A percentile compares a stretch with the other conserved stretches of the same genome.
phyloP scores from a whole-genome alignment of 768 basidiomycete species.

The Rhodotorula toruloides region DNA sequence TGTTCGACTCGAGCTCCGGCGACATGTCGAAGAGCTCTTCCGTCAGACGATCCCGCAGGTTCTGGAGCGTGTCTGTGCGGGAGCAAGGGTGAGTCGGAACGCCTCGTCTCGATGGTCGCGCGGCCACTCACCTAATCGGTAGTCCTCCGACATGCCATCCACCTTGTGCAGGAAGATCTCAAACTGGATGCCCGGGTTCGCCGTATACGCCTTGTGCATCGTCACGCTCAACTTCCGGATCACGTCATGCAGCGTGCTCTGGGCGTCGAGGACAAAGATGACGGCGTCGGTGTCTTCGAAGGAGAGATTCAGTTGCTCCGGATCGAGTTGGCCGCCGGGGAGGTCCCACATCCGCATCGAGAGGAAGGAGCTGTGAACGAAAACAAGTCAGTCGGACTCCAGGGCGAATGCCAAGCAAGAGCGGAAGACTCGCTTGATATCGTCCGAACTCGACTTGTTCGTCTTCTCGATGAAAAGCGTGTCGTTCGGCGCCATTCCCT shows the following conservation, averaged over 20 bases:
- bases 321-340: slow-evolving; percentile 69
- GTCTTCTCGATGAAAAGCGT: slow-evolving; percentile 87
- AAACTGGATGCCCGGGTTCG: slow-evolving; percentile 67
- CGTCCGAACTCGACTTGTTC: slow-evolving; percentile 57
- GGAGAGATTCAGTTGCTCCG: slow-evolving; percentile 64
- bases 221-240: slow-evolving; percentile 59
- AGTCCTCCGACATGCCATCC: slow-evolving; percentile 79
- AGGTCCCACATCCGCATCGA: slow-evolving; percentile 95
- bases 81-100: slow-evolving; percentile 7
- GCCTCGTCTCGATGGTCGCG: not conserved
- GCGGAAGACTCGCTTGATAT: slow-evolving; percentile 64
- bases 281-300: slow-evolving; percentile 75
- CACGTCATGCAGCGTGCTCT: slow-evolving; percentile 55
- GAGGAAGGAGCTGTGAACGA: slow-evolving; percentile 66
- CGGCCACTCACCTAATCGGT: slow-evolving; percentile 65
- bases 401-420: not conserved
- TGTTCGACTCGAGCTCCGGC: slow-evolving; percentile 47
- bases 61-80: slow-evolving; percentile 73
- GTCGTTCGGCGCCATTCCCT: slow-evolving; percentile 71
- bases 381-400: not conserved
- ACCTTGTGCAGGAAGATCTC: slow-evolving; percentile 95
- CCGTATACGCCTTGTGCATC: slow-evolving; percentile 56
- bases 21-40: slow-evolving; percentile 74
- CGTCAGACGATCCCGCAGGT: slow-evolving; percentile 77
- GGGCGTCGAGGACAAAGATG: slow-evolving; percentile 91